These are phyloP conservation scores for Phaeoacremonium minimum DNA, from an alignment of 2,329 filamentous ascomycete species.

Conservation along the genomic window DNA sequence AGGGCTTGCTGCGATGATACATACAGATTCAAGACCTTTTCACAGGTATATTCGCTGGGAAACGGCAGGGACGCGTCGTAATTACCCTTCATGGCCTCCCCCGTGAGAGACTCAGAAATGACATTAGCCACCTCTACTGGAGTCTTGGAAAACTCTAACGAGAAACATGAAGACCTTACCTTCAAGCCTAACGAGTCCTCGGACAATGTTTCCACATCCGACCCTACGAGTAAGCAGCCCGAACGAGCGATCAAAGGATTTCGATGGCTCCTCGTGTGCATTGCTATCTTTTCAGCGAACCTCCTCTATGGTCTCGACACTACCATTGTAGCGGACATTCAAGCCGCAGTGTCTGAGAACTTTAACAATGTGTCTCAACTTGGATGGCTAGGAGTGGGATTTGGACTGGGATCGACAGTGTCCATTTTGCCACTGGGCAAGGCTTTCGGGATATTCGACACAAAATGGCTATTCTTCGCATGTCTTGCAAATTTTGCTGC, in stretches of 20 bases:
- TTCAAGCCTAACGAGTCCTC: no score
- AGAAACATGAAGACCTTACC: no score
- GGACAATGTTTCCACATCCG: no score
- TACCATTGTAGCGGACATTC: conserved; percentile 39
- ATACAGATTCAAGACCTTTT: no score
- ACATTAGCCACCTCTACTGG: no score
- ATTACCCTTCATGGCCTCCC: no score
- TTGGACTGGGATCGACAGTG: conserved; percentile 22
- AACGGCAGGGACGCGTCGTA: no score
- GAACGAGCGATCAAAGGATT: conserved; percentile 8
- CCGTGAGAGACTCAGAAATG: no score
- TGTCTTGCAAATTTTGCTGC: background rate
- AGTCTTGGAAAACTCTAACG: no score
- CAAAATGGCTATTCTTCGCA: conserved; percentile 1
- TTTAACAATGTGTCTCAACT: conserved; percentile 32
- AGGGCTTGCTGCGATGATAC: no score
- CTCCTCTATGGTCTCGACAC: conserved; percentile 31
- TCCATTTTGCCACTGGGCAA: conserved; percentile 1
- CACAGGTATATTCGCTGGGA: no score
- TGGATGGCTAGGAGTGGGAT: conserved; percentile 33
- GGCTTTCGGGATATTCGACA: conserved; percentile 1
- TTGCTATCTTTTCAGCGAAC: conserved; percentile 16
- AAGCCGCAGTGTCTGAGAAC: conserved; percentile 28
- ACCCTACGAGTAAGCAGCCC: no score
- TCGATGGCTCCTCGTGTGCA: conserved; percentile 17